Evolutionary conservation across 1,139 yeast genomes (phyloP).

Genomic region (Kodamaea sp.): DNA sequence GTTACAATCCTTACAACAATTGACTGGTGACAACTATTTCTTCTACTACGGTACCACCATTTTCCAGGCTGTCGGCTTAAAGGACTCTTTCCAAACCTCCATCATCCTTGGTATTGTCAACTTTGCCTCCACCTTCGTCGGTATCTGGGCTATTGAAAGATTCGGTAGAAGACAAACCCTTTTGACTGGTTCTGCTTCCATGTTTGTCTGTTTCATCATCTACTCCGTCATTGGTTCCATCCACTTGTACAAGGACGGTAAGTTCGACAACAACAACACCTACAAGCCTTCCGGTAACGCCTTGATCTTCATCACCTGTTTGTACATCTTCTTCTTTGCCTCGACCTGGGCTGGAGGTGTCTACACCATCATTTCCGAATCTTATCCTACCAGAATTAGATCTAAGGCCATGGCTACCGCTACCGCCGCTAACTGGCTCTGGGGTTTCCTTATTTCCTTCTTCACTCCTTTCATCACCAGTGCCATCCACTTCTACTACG

Average conservation of each 20-base stretch:
- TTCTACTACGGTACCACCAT: constrained; percentile 81
- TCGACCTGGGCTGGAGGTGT: constrained; percentile 88
- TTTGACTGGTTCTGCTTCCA: constrained; percentile 46
- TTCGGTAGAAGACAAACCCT: constrained; percentile 72
- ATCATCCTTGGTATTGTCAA: constrained; percentile 66
- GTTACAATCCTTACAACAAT: constrained; percentile 72
- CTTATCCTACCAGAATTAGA: constrained; percentile 78
- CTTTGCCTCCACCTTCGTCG: constrained; percentile 70
- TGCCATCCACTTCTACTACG: constrained; percentile 30
- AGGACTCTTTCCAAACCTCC: constrained; percentile 72
- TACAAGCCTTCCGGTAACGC: constrained; percentile 64
- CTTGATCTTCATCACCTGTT: constrained; percentile 76
- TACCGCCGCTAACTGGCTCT: constrained; percentile 75
- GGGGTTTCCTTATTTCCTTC: constrained; percentile 77
- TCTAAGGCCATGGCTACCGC: constrained; percentile 81
- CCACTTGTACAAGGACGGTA: constrained; percentile 56
- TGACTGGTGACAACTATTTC: constrained; percentile 80
- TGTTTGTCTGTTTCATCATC: constrained; percentile 60
- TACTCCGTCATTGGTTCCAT: constrained; percentile 63
- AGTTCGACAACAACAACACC: constrained; percentile 21
- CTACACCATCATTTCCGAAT: constrained; percentile 77
- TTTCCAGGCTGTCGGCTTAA: constrained; percentile 74
- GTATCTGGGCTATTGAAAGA: constrained; percentile 67
- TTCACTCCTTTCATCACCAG: constrained; percentile 65
- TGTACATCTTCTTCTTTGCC: constrained; percentile 83